These are phyloP conservation scores for Leptodermis oblonga DNA, from an alignment of 257 asterid species.

Conservation along the genomic window DNA sequence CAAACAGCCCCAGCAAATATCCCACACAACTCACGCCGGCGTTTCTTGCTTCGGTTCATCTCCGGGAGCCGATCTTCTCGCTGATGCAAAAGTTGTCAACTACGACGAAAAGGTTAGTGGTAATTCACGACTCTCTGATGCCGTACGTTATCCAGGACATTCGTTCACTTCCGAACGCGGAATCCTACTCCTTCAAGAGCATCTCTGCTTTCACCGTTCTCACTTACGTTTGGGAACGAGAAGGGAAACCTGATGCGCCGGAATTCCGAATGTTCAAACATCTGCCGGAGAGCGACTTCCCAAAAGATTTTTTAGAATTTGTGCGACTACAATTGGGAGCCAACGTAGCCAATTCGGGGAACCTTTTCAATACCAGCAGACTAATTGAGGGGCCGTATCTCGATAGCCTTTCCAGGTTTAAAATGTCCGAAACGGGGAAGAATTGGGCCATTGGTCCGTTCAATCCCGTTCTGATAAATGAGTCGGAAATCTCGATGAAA, in stretches of 20 bases:
- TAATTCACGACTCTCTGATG: slow-evolving; percentile 20
- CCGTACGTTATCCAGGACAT: slow-evolving; percentile 9
- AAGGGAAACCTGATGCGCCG: slow-evolving; percentile 11
- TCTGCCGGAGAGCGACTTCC: slow-evolving; percentile 34
- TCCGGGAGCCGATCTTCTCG: neutral
- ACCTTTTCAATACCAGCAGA: too few relatives aligned
- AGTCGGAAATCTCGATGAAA: neutral
- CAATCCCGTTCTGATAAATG: too few relatives aligned
- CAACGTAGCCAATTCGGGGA: too few relatives aligned
- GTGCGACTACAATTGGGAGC: too few relatives aligned
- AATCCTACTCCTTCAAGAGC: slow-evolving; percentile 17
- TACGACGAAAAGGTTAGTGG: neutral
- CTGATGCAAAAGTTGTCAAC: neutral
- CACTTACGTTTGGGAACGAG: neutral
- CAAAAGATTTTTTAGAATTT: slow-evolving; percentile 30
- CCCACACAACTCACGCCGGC: slow-evolving; percentile 14
- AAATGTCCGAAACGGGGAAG: too few relatives aligned
- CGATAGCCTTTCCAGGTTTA: too few relatives aligned
- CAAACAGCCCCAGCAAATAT: slow-evolving; percentile 4
- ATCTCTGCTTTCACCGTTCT: slow-evolving; percentile 5
- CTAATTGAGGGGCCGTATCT: too few relatives aligned
- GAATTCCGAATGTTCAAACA: neutral
- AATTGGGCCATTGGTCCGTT: too few relatives aligned
- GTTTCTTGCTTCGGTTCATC: neutral
- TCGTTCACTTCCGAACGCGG: slow-evolving; percentile 13